Evolutionary conservation across 495 filamentous ascomycete genomes (phyloP).

Genomic region (Penicillium paxilli): DNA sequence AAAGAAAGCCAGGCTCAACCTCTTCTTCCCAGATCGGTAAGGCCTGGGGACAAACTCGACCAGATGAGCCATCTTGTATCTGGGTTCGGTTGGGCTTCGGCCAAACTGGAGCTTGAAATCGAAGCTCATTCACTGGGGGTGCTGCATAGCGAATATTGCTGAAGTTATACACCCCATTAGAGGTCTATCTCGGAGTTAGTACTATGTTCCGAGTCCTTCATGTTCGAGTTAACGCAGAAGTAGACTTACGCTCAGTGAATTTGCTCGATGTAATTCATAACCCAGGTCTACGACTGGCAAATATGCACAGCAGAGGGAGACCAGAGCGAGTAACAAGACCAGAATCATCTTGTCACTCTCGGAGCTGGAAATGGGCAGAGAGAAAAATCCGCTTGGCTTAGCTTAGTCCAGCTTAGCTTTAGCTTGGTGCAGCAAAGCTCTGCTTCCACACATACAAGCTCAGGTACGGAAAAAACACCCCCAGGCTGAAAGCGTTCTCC

Average conservation of each 20-base stretch:
- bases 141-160: constrained; percentile 60
- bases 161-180: constrained; percentile 53
- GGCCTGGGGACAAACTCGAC: constrained; percentile 53
- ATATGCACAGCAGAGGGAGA: constrained; percentile 19
- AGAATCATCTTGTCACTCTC: not conserved
- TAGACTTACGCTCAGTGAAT: constrained; percentile 39
- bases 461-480: too few species aligned
- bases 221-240: too few species aligned
- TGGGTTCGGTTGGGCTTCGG: constrained; percentile 35
- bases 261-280: constrained; percentile 50
- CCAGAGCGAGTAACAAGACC: constrained; percentile 10
- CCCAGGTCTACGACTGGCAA: constrained; percentile 52
- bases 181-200: constrained; percentile 7
- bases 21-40: constrained; percentile 35
- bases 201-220: too few species aligned
- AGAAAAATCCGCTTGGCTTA: not conserved
- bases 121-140: constrained; percentile 51
- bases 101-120: constrained; percentile 49
- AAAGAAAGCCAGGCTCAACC: constrained; percentile 30
- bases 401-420: not conserved
- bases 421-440: too few species aligned
- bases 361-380: not conserved
- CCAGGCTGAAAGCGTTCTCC: too few species aligned
- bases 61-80: constrained; percentile 45
- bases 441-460: too few species aligned